A percentile compares a stretch with the other conserved stretches of the same genome.
These are phyloP conservation scores for Malassezia slooffiae DNA, from an alignment of 1,284 basidiomycete species.

Conservation along the genomic window DNA sequence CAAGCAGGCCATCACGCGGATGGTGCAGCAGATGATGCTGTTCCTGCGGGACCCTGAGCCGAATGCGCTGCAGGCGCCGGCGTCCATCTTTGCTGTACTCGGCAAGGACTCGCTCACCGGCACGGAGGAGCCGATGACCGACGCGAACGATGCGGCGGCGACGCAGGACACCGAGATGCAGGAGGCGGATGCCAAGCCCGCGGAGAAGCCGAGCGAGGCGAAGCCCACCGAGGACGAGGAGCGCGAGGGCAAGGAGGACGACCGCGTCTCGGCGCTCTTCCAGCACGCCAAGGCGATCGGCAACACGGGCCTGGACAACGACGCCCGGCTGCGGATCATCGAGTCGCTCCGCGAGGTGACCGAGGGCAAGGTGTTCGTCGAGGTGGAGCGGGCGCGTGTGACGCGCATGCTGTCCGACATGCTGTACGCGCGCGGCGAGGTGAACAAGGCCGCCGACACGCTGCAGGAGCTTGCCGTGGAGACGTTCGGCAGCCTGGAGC, in stretches of 20 bases:
- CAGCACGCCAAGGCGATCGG: conserved; percentile 30
- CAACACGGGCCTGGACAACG: conserved; percentile 23
- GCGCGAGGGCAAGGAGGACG: conserved; percentile 33
- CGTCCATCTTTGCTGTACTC: conserved; percentile 10
- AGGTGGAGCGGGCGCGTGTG: conserved; percentile 88
- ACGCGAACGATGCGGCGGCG: conserved; percentile 16
- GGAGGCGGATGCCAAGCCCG: conserved; percentile 16
- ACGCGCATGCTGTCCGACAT: conserved; percentile 33
- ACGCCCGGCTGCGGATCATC: conserved; percentile 28
- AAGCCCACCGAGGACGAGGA: conserved; percentile 18
- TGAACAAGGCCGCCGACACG: conserved; percentile 37
- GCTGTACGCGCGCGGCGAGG: conserved; percentile 30
- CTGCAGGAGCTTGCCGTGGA: conserved; percentile 93
- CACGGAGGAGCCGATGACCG: conserved; percentile 23
- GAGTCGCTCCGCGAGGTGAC: conserved; percentile 82
- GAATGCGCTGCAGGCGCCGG: conserved; percentile 13
- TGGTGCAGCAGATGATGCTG: conserved; percentile 54
- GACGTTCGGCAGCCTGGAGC: conserved; percentile 96
- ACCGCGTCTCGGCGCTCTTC: conserved; percentile 27
- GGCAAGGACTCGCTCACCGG: conserved; percentile 11
- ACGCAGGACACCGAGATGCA: conserved; percentile 13
- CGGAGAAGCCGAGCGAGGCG: conserved; percentile 1
- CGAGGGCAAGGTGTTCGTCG: conserved; percentile 97
- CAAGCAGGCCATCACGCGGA: conserved; percentile 74
- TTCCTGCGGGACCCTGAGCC: conserved; percentile 28